Evolutionary conservation across 2,329 filamentous ascomycete species (phyloP), one percentile per base, ranked within the genome.

Genomic region (Arthroderma sp.): DNA sequence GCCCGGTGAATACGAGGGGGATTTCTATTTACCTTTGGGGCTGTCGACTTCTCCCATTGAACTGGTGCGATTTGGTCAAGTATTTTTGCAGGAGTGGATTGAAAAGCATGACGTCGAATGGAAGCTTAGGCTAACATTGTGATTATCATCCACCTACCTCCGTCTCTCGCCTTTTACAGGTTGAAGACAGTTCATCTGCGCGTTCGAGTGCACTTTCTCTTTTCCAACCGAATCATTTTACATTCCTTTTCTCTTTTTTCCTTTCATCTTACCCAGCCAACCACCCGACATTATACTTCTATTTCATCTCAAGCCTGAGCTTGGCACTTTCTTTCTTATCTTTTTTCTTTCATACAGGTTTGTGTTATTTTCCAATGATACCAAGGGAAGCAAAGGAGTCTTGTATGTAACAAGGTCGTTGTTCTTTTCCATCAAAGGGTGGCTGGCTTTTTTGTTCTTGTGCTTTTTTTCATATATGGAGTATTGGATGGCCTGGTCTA

Each of bases 11-110:
- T 64, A 67, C 51, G 52, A 56, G 11, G 58, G 59, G 5, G 56
- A 60, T 11, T 65, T 65, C 45, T 65, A 63, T 42, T 54, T 72
- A 22, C 66, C 71, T 0, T 51, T 73, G 30, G 63, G 64, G 10
- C 60, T 61, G 5, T 66, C 61, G 7, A 61, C 61, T 9, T 62
- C 59, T 1, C 61, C 64, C 7, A 57, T 68, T 15, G 69, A 73
- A 49, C 65, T 65, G 6, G 64, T 68, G 6, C 59, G 63, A 4
- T 70, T 71, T 51, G 65, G 63, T 6, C 59, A 60, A 50, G 55
- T 56, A n/a, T 57, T 71, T 36, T 50, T 74, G 47, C 58, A 57
- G 11, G 66, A 71, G 47, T 74, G 68, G 65, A 65, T 64, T 39
- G 55, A 57, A 43, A 67, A 62, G 44, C 66, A 73, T 56, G 61